phyloP scores from a whole-genome alignment of 106 monocot species.

The Dendrobium nobile region DNA sequence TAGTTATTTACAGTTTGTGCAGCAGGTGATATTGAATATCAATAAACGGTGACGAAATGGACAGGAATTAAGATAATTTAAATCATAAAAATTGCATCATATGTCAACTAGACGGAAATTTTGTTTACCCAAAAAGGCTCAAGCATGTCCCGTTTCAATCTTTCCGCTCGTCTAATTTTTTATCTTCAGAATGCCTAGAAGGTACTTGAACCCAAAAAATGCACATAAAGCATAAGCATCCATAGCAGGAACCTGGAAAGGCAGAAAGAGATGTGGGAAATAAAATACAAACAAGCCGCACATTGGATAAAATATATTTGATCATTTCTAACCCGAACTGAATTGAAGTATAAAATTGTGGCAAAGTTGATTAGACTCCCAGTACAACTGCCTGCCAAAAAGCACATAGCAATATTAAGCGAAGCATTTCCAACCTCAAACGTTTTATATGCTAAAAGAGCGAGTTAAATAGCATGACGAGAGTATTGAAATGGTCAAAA shows the following conservation, averaged over 20 bases:
- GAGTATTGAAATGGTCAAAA: not conserved
- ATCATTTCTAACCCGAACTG: conserved; percentile 63
- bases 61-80: not conserved
- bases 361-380: conserved; percentile 94
- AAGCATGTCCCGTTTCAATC: conserved; percentile 84
- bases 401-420: not conserved
- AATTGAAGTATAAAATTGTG: conserved; percentile 72
- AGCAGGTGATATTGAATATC: not conserved
- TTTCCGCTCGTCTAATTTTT: conserved; percentile 86
- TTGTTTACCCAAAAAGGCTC: conserved; percentile 7
- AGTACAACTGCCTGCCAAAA: conserved; percentile 64
- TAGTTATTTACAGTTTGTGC: not conserved
- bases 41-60: not conserved
- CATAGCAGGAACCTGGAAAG: conserved; percentile 59
- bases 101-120: not conserved
- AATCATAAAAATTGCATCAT: not conserved
- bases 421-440: not conserved
- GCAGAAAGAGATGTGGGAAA: not conserved
- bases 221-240: conserved; percentile 57
- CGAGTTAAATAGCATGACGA: too few relatives aligned
- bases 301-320: not conserved
- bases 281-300: not conserved
- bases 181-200: conserved; percentile 72
- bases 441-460: too few relatives aligned
- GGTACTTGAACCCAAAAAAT: conserved; percentile 79